Conservation (phyloP, 768 basidiomycete genomes). For the Termitomyces heimii region DNA sequence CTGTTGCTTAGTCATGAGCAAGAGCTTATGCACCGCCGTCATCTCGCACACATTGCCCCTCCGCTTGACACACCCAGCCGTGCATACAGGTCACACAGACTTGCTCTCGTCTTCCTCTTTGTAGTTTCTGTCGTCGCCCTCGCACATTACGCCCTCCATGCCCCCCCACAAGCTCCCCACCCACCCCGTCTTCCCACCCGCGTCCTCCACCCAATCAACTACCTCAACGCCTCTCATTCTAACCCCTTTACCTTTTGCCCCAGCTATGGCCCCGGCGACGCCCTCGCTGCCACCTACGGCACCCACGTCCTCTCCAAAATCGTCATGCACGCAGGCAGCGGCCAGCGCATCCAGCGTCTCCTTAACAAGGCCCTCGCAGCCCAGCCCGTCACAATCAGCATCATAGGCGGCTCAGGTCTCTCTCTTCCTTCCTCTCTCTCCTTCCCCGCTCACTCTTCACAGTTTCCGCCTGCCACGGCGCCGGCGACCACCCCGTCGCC, state of each 20-base stretch:
- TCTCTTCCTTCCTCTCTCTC: conserved; percentile 3
- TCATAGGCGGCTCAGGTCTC: conserved; percentile 83
- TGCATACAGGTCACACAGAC: too few species aligned
- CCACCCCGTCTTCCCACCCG: conserved; percentile 31
- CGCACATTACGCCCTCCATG: conserved; percentile 49
- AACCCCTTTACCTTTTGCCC: conserved; percentile 94
- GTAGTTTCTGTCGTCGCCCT: conserved; percentile 47
- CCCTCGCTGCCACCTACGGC: conserved; percentile 75
- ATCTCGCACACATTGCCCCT: conserved; percentile 51
- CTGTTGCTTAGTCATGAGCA: too few species aligned
- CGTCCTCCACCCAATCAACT: conserved; percentile 69
- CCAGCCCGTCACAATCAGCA: conserved; percentile 82
- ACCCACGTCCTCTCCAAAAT: conserved; percentile 67
- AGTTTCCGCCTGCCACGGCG: conserved; percentile 94
- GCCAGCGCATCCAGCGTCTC: conserved; percentile 76
- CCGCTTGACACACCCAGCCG: conserved; percentile 41
- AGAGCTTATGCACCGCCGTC: conserved; percentile 69
- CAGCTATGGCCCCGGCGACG: conserved; percentile 76
- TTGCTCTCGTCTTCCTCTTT: conserved; percentile 48
- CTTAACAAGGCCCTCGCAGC: conserved; percentile 81
- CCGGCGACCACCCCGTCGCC: conserved; percentile 85
- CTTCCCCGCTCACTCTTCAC: conserved; percentile 7
- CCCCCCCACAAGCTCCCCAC: conserved; percentile 19
- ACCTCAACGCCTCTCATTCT: conserved; percentile 61
- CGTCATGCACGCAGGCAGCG: conserved; percentile 72